Evolutionary conservation across 2,329 filamentous ascomycete species (phyloP).

Genomic region (Ceratocystis smalleyi): DNA sequence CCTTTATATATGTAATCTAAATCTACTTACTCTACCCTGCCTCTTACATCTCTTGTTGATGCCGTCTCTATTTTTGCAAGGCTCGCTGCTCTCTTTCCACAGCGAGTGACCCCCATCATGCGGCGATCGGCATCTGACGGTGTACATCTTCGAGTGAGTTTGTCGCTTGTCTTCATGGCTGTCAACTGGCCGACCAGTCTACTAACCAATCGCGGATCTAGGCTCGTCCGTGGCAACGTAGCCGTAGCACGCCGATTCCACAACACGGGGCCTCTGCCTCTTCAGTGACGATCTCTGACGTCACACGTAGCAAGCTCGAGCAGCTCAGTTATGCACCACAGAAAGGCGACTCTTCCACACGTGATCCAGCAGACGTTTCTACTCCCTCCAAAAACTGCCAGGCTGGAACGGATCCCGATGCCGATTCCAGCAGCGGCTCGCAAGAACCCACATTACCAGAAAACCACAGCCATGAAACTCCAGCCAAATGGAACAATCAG

Average conservation of each 20-base stretch:
- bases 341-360: conserved; percentile 17
- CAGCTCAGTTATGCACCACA: conserved; percentile 38
- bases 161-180: conserved; percentile 23
- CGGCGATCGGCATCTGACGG: conserved; percentile 11
- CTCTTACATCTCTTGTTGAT: conserved; percentile 17
- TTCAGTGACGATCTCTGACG: conserved; percentile 34
- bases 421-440: conserved; percentile 7
- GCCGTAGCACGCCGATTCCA: conserved; percentile 28
- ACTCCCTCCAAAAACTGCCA: background rate
- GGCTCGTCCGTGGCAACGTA: conserved; percentile 35
- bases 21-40: background rate
- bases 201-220: conserved; percentile 10
- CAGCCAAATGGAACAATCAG: conserved; percentile 42
- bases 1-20: background rate
- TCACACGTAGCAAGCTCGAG: conserved; percentile 45
- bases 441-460: conserved; percentile 16
- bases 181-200: background rate
- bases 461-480: conserved; percentile 30
- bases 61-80: conserved; percentile 18
- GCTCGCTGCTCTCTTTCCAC: conserved; percentile 27
- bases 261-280: background rate
- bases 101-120: conserved; percentile 23
- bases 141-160: conserved; percentile 8
- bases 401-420: conserved; percentile 18
- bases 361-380: conserved; percentile 11